A percentile compares a stretch with the other conserved stretches of the same genome.
These are phyloP conservation scores for Leucoagaricus sp. DNA, from an alignment of 1,284 basidiomycete species.

Conservation along the genomic window DNA sequence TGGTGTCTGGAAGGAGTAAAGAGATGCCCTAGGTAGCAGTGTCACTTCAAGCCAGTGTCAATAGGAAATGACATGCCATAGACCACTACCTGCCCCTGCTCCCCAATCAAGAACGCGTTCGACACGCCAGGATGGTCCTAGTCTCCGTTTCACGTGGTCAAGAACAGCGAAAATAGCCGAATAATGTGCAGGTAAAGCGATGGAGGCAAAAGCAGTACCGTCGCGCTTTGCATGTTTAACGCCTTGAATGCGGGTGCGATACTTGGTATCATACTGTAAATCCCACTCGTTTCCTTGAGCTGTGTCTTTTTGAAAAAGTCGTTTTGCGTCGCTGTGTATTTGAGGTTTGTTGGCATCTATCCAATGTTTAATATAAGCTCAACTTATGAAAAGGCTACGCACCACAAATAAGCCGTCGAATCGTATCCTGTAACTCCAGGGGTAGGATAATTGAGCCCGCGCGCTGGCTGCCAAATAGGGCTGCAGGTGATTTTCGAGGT, in stretches of 20 bases:
- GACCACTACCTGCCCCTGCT: conserved; percentile 68
- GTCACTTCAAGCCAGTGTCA: too few relatives aligned
- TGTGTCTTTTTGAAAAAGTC: conserved; percentile 54
- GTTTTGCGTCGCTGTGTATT: conserved; percentile 68
- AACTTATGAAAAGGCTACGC: conserved; percentile 7
- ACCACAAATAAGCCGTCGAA: conserved; percentile 63
- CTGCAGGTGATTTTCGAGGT: conserved; percentile 75
- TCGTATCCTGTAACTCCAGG: conserved; percentile 62
- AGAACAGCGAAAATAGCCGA: conserved; percentile 70
- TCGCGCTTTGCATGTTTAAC: conserved; percentile 63
- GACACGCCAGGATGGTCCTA: conserved; percentile 60
- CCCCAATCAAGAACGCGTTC: conserved; percentile 75
- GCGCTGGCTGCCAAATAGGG: conserved; percentile 71
- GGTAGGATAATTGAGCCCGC: conserved; percentile 74
- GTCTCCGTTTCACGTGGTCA: conserved; percentile 58
- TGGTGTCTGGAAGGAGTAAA: conserved; percentile 59
- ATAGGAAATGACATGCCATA: conserved; percentile 77
- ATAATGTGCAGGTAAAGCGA: conserved; percentile 78
- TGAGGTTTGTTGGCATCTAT: conserved; percentile 64
- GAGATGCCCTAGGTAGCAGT: conserved; percentile 58
- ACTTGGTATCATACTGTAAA: conserved; percentile 52
- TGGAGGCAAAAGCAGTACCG: conserved; percentile 72
- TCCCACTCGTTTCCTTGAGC: conserved; percentile 47
- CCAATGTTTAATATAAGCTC: conserved; percentile 10
- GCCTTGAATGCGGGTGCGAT: conserved; percentile 59